Base-by-base conservation (phyloP, 768 basidiomycete genomes). In the Lepiota venenata region DNA sequence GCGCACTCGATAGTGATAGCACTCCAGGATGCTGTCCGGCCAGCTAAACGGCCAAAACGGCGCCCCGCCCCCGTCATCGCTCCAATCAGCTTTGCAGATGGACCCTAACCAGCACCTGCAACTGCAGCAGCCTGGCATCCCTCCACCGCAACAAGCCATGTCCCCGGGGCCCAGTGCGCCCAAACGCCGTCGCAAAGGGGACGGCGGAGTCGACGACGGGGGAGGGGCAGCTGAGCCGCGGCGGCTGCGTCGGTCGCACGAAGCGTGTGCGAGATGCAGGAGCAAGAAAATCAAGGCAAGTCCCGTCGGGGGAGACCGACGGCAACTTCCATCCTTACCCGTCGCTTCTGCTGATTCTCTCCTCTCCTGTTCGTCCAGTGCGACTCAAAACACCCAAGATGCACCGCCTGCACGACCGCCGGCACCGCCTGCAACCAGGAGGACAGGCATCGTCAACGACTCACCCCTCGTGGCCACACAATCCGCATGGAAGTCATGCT, bases 221-320 rank as follows among this genome's bases (percentile, higher is more conserved):
- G 63, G 72, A 36, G 69, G 79, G 15, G 72, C 83, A 40, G 78
- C 84, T 52, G 90, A 91, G 69, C 87, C 89, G 41, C 81, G 91
- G 64, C 82, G 91, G 52, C 79, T 93, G 64, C 78, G 91, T 63
- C 84, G 91, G 66, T 91, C 91, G 64, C 91, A 93, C 73, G 91
- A 93, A 74, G 91, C 91, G 58, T 93, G 91, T 77, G 87, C 91
- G 60, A 82, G 91, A 69, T 93, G 91, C 80, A 88, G 91, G 81
- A 87, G 85, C 76, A 93, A 93, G 84, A 93, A 93, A 87, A 93
- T 93, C 74, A 93, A 93, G 89, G 88, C 84, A 78, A 77, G 76
- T 76, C 73, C 75, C 77, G 76, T 74, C 83, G 84, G 83, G 77
- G 70, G 71, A 71, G 74, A 79, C 85, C 87, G 86, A 83, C 85